Evolutionary conservation across 1,284 basidiomycete genomes (phyloP).

Genomic region (Pseudozyma hubeiensis): DNA sequence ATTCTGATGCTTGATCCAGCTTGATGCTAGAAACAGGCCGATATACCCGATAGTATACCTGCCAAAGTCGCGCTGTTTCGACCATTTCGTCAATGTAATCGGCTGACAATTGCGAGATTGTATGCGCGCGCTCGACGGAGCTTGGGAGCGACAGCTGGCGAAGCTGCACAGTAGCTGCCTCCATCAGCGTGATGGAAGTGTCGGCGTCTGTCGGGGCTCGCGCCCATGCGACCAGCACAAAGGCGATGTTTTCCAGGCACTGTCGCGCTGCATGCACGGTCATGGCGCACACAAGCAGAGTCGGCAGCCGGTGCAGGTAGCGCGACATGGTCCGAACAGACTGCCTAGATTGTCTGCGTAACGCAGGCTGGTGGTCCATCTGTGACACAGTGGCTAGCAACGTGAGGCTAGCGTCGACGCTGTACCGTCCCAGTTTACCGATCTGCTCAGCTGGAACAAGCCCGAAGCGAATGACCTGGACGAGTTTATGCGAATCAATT

Average conservation of each 20-base stretch:
- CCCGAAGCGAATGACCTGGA: not conserved
- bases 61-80: constrained; percentile 21
- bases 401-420: constrained; percentile 5
- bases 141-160: not conserved
- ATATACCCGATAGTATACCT: constrained; percentile 33
- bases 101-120: constrained; percentile 14
- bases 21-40: constrained; percentile 11
- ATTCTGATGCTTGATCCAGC: not conserved
- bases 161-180: constrained; percentile 11
- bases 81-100: constrained; percentile 29
- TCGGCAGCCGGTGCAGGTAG: constrained; percentile 14
- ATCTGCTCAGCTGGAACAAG: not conserved
- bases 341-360: not conserved
- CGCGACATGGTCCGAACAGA: not conserved
- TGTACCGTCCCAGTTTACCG: constrained; percentile 1
- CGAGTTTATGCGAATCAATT: constrained; percentile 7
- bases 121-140: not conserved
- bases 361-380: constrained; percentile 20
- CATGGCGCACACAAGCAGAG: constrained; percentile 24
- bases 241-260: constrained; percentile 21
- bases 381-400: constrained; percentile 16
- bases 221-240: constrained; percentile 17
- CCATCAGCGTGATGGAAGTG: constrained; percentile 13
- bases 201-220: constrained; percentile 2
- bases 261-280: constrained; percentile 17